Conservation (phyloP, 2,329 filamentous ascomycete species). For the Cladorrhinum sp. region DNA sequence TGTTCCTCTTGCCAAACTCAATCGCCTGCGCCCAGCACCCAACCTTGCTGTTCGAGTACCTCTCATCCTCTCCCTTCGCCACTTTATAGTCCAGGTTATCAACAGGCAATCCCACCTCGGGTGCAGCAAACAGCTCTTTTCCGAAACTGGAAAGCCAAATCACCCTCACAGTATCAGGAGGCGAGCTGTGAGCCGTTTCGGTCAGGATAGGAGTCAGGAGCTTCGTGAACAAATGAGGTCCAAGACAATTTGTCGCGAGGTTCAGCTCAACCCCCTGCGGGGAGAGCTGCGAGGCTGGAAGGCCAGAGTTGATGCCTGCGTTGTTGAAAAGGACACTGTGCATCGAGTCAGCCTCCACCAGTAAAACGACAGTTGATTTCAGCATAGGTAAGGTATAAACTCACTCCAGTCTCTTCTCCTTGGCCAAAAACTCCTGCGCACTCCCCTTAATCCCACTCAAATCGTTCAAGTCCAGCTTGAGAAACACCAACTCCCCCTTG, state of each 20-base stretch:
- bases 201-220: background rate
- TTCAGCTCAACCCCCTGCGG: background rate
- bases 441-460: background rate
- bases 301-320: background rate
- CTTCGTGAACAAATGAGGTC: background rate
- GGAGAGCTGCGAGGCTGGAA: background rate
- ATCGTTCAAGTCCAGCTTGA: background rate
- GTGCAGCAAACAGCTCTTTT: background rate
- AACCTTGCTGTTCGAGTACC: background rate
- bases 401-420: background rate
- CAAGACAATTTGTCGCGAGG: background rate
- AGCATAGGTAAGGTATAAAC: background rate
- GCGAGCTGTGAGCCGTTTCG: background rate
- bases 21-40: background rate
- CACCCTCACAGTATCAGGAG: background rate
- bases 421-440: background rate
- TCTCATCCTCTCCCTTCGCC: background rate
- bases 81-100: background rate
- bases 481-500: background rate
- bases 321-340: background rate
- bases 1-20: background rate
- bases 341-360: background rate
- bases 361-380: background rate
- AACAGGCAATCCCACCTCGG: background rate
- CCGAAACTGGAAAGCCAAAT: background rate